Conservation (phyloP, 192 early-diverging fungal genomes). For the Backusella tarrabulga region DNA sequence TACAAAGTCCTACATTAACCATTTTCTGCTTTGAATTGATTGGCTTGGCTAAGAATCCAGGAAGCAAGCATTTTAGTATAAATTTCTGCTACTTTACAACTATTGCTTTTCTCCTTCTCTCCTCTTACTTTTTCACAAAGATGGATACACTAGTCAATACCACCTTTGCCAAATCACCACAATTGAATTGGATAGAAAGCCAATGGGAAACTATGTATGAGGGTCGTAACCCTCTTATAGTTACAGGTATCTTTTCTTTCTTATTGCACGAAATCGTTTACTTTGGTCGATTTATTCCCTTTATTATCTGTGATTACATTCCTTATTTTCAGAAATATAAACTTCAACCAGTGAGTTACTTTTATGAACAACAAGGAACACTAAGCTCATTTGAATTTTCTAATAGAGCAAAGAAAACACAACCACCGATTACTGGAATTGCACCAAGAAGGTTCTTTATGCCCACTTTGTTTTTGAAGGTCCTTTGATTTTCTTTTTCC, state of each 20-base stretch:
- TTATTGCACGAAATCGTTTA: conserved; percentile 87
- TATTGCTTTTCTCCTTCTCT: too few species aligned
- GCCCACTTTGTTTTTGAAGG: conserved; percentile 83
- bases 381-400: too few species aligned
- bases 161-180: neutral
- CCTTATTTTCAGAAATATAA: conserved; percentile 85
- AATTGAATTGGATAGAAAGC: conserved; percentile 44
- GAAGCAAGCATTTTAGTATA: too few species aligned
- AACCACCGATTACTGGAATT: conserved; percentile 67
- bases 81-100: too few species aligned
- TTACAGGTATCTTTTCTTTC: conserved; percentile 76
- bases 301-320: conserved; percentile 79
- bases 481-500: conserved; percentile 87
- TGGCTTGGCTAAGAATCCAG: too few species aligned
- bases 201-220: conserved; percentile 64
- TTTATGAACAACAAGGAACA: neutral
- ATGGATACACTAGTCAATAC: neutral
- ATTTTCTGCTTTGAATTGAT: too few species aligned
- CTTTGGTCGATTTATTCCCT: conserved; percentile 89
- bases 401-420: conserved; percentile 63
- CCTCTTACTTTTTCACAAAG: neutral
- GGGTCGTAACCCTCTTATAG: conserved; percentile 66
- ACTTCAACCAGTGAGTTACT: conserved; percentile 67
- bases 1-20: too few species aligned
- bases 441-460: conserved; percentile 63